Base-by-base conservation (phyloP, 1,139 yeast genomes). In the Meyerozyma smithsonii region DNA sequence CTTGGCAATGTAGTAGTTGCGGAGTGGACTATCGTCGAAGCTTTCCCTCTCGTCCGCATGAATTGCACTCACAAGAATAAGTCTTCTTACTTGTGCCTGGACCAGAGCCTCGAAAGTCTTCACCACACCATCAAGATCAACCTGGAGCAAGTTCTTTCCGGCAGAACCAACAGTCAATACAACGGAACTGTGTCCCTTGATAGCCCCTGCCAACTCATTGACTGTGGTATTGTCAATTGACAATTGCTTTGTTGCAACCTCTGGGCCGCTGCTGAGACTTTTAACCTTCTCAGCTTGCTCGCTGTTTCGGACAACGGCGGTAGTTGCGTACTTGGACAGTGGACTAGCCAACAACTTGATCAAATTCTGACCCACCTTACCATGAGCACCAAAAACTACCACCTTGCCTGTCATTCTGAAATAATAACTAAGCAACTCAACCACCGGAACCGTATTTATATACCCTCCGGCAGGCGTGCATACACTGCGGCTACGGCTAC, bases 151-250 rank as follows among this genome's bases (percentile, higher is more conserved):
- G 38, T 69, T 59, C 41, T 69, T 71, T 1, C 85, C 86, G 5
- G 77, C 81, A 1, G 84, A 77, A 5, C 87, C 87, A 1, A 83
- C 86, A 35, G 76, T 64, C 59, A 80, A 77, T 1, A 81, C 77
- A 5, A 81, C 77, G 5, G 79, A 80, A 50, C 77, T 79, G 35
- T 64, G 70, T 3, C 79, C 82, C 32, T 57, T 54, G 25, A 81
- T 55, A 0, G 60, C 59, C 1, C 54, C 44, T 0, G 69, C 56
- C 18, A 81, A 52, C 2, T 71, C 63, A 0, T 48, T 47, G 1
- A 62, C 61, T 1, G 60, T 49, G 3, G 67, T 58, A 10, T 57
- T 59, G 12, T 66, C 61, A 21, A 73, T 51, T 32, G 67, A 69
- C 28, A 79, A 61, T 23, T 61, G 58, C 11, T 63, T 55, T 4